phyloP scores from a whole-genome alignment of 805 yeast genomes.

The Yarrowia keelungensis region DNA sequence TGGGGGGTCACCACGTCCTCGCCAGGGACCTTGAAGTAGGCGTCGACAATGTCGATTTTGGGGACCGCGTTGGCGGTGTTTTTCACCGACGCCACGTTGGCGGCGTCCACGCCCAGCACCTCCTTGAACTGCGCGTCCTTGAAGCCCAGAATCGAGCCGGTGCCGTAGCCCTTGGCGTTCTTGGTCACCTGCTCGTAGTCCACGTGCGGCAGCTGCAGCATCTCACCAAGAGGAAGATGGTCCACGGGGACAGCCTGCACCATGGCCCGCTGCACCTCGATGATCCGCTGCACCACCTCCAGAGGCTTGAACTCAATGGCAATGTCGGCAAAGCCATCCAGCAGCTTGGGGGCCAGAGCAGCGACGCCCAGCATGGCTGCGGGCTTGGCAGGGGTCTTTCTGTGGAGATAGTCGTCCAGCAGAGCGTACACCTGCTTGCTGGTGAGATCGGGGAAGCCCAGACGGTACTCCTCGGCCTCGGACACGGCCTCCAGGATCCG shows the following conservation, averaged over 20 bases:
- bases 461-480: constrained; percentile 67
- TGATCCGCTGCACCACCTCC: constrained; percentile 65
- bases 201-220: constrained; percentile 83
- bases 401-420: constrained; percentile 64
- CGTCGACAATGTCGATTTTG: constrained; percentile 65
- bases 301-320: constrained; percentile 78
- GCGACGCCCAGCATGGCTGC: constrained; percentile 54
- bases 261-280: constrained; percentile 72
- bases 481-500: constrained; percentile 66
- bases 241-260: constrained; percentile 73
- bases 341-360: constrained; percentile 66
- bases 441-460: constrained; percentile 54
- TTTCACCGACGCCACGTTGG: constrained; percentile 6
- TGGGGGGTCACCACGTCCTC: constrained; percentile 74
- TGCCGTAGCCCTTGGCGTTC: constrained; percentile 34
- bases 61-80: constrained; percentile 61
- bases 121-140: constrained; percentile 18
- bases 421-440: constrained; percentile 59
- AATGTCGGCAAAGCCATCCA: constrained; percentile 78
- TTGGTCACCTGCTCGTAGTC: constrained; percentile 52
- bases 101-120: constrained; percentile 11
- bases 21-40: constrained; percentile 86
- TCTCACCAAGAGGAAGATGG: constrained; percentile 61
- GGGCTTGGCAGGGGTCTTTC: constrained; percentile 58
- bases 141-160: constrained; percentile 28